Conservation (phyloP, 2,329 filamentous ascomycete genomes). For the Ascochyta clinopodiicola region DNA sequence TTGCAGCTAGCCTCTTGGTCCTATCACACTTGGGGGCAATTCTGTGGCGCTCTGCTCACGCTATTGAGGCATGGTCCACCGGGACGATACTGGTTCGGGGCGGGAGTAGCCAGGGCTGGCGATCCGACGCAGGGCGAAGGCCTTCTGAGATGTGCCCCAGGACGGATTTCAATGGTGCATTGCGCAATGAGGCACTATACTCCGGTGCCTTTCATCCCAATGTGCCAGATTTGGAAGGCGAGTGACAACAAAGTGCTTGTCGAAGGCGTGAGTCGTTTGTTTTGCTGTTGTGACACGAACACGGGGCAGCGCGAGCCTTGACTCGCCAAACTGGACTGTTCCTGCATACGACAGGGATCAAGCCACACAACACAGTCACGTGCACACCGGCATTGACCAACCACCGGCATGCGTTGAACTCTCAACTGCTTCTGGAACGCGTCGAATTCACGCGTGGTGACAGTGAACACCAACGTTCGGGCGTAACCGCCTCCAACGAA, state of each 20-base stretch:
- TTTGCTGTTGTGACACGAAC: slow-evolving; percentile 5
- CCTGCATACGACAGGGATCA: slow-evolving; percentile 15
- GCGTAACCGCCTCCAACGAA: background rate
- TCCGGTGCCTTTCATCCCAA: background rate
- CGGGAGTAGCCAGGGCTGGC: slow-evolving; percentile 16
- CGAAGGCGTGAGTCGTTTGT: background rate
- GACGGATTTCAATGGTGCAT: background rate
- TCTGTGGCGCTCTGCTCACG: slow-evolving; percentile 8
- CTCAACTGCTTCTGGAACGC: slow-evolving; percentile 6
- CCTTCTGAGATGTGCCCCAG: background rate
- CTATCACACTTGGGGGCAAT: slow-evolving; percentile 8
- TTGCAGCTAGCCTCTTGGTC: slow-evolving; percentile 17
- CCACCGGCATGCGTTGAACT: background rate
- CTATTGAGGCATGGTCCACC: slow-evolving; percentile 14
- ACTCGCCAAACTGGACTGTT: slow-evolving; percentile 8
- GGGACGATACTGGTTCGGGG: slow-evolving; percentile 12
- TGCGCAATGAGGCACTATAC: background rate
- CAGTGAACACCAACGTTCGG: slow-evolving; percentile 13
- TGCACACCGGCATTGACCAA: background rate
- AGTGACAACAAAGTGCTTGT: background rate
- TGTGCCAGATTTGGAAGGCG: background rate
- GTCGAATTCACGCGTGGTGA: slow-evolving; percentile 7
- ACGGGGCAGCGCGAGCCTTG: slow-evolving; percentile 11
- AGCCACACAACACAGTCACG: background rate
- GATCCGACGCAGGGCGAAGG: background rate